Evolutionary conservation across 495 filamentous ascomycete species (phyloP), one percentile per base, ranked within the genome.

Genomic region (Umbilicaria muhlenbergii): DNA sequence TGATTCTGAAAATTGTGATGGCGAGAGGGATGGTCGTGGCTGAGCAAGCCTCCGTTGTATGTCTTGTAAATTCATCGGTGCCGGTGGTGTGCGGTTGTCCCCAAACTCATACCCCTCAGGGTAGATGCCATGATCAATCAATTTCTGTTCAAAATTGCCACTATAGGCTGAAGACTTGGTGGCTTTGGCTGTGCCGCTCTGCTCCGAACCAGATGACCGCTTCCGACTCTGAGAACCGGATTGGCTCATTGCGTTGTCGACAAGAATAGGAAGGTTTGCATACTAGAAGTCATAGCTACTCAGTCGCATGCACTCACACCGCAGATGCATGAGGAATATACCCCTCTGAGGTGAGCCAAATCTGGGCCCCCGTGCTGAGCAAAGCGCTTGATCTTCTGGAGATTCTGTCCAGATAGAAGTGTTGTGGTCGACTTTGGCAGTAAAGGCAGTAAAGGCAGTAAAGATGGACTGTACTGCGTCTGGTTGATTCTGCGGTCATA

Each of bases 1-100:
- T 38, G 45, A 43, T 14, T 61, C 49, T 0, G 48, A 35, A 36
- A 64, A 66, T 38, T 21, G 34, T 11, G 60, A 67, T 36, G 54
- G 59, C 12, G 60, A 66, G 42, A 66, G 58, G 44, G 64, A 66
- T n/a, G 49, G 32, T 34, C 57, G 38, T 42, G 36, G 50, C 47
- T 51, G 47, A 40, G 45, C 46, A 15, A 66, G 39, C 39, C 36
- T 45, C 36, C 51, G 15, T 13, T 47, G 18, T 34, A 62, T 54
- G 15, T 55, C 51, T 31, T 52, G 32, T 60, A 35, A 48, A 47
- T 63, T 62, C 4, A 19, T 34, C 18, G 58, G 21, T 24, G 3
- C 21, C 21, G 56, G 36, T 49, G 42, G 11, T 17, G 42, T 14
- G 2, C 10, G 11, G 11, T 34, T 39, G 38, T 55, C 44, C 2